Conservation (phyloP, 2,329 filamentous ascomycete genomes). For the Aspergillus novofumigatus region DNA sequence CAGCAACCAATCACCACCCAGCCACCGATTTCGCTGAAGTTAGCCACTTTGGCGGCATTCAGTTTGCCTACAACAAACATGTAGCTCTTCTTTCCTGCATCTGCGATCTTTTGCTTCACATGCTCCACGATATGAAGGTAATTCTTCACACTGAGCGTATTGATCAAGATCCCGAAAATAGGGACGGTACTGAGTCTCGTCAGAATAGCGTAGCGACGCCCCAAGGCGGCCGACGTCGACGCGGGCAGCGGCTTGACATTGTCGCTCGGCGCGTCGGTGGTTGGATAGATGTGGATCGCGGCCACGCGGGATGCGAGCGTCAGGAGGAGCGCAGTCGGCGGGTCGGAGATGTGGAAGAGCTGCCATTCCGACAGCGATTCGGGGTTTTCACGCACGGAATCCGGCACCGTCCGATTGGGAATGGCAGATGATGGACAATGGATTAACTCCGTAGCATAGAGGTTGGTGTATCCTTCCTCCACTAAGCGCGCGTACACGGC, state of each 20-base stretch:
- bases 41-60: constrained; percentile 91
- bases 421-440: constrained; percentile 75
- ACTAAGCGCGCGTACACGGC: constrained; percentile 53
- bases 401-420: constrained; percentile 73
- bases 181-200: constrained; percentile 74
- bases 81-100: constrained; percentile 89
- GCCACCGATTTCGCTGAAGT: constrained; percentile 90
- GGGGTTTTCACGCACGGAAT: constrained; percentile 42
- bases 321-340: constrained; percentile 76
- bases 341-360: constrained; percentile 79
- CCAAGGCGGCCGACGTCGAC: constrained; percentile 58
- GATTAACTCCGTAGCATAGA: constrained; percentile 67
- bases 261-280: constrained; percentile 33
- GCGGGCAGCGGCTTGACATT: constrained; percentile 43
- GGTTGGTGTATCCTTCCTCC: constrained; percentile 62
- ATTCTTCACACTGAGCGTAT: constrained; percentile 87
- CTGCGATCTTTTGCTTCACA: constrained; percentile 67
- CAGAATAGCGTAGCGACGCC: constrained; percentile 82
- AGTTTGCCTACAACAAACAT: constrained; percentile 95
- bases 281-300: constrained; percentile 73
- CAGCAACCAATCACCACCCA: constrained; percentile 98
- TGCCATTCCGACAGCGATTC: constrained; percentile 61
- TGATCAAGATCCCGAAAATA: constrained; percentile 90
- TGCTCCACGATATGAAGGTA: constrained; percentile 77
- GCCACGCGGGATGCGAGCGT: constrained; percentile 79